phyloP scores from a whole-genome alignment of 2,329 filamentous ascomycete species.

The Aureobasidium sp. region DNA sequence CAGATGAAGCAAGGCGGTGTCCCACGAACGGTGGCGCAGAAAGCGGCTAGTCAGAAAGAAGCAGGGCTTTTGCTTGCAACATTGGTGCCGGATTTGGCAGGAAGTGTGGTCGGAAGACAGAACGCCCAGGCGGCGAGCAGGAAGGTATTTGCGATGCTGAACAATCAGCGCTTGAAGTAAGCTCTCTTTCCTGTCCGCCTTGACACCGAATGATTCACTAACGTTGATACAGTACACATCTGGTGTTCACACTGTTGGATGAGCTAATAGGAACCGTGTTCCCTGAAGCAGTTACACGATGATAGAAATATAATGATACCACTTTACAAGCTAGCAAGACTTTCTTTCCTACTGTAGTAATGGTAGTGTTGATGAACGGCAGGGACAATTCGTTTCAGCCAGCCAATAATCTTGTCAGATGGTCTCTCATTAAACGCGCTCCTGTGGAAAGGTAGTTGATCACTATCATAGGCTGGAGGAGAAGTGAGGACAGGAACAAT shows the following conservation, averaged over 20 bases:
- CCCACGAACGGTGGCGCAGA: conserved; percentile 63
- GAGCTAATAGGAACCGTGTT: conserved; percentile 43
- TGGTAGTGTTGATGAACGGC: too few species aligned
- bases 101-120: conserved; percentile 82
- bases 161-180: conserved; percentile 85
- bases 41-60: conserved; percentile 73
- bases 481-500: not conserved
- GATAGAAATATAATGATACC: not conserved
- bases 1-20: conserved; percentile 43
- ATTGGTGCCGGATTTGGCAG: conserved; percentile 82
- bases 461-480: not conserved
- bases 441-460: not conserved
- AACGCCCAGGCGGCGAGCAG: conserved; percentile 89
- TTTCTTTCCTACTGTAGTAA: too few species aligned
- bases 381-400: not conserved
- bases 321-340: not conserved
- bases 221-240: conserved; percentile 37
- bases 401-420: not conserved
- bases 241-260: conserved; percentile 45
- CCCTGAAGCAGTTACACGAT: conserved; percentile 23
- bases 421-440: not conserved
- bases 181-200: conserved; percentile 30
- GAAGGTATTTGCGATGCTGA: conserved; percentile 82
- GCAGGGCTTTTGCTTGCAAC: conserved; percentile 85
- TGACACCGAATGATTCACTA: conserved; percentile 20